A percentile compares a stretch with the other conserved stretches of the same genome.
phyloP scores from a whole-genome alignment of 805 yeast genomes.

The Lipomyces spencermartinsiae region DNA sequence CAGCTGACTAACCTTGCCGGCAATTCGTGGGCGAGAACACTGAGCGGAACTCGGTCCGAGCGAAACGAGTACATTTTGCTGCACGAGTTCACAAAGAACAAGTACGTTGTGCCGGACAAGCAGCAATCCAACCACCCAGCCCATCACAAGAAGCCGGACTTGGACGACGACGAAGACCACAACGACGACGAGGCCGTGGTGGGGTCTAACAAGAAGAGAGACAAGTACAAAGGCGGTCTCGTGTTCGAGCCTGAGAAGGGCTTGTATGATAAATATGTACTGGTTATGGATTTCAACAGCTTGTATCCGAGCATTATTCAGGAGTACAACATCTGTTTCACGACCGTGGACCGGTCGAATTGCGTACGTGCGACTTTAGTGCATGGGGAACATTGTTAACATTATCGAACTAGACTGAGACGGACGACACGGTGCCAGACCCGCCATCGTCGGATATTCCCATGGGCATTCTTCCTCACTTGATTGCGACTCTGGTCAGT shows the following conservation, averaged over 20 bases:
- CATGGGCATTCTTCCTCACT: constrained; percentile 85
- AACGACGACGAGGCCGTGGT: constrained; percentile 45
- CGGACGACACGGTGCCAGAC: constrained; percentile 67
- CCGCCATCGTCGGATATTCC: constrained; percentile 64
- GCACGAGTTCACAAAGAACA: constrained; percentile 85
- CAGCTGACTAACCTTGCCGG: constrained; percentile 94
- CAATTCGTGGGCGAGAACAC: constrained; percentile 94
- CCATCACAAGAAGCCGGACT: constrained; percentile 42
- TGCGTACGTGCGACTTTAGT: constrained; percentile 22
- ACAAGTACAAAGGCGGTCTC: constrained; percentile 88
- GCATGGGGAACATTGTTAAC: not conserved
- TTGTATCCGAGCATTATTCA: constrained; percentile 96
- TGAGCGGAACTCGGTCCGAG: constrained; percentile 94
- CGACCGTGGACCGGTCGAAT: constrained; percentile 79
- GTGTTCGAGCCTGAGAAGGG: constrained; percentile 98
- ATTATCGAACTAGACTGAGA: constrained; percentile 44
- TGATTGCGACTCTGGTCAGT: constrained; percentile 80
- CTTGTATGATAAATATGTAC: constrained; percentile 80
- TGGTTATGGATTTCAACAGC: constrained; percentile 98
- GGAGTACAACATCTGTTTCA: constrained; percentile 95
- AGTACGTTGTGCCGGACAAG: constrained; percentile 88
- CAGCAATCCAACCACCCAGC: constrained; percentile 45
- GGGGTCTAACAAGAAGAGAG: constrained; percentile 60
- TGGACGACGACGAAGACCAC: constrained; percentile 43
- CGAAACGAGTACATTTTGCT: constrained; percentile 90